Evolutionary conservation across 441 rosid species (phyloP), one percentile per base, ranked within the genome.

Genomic region (Pelargonium citronellum): DNA sequence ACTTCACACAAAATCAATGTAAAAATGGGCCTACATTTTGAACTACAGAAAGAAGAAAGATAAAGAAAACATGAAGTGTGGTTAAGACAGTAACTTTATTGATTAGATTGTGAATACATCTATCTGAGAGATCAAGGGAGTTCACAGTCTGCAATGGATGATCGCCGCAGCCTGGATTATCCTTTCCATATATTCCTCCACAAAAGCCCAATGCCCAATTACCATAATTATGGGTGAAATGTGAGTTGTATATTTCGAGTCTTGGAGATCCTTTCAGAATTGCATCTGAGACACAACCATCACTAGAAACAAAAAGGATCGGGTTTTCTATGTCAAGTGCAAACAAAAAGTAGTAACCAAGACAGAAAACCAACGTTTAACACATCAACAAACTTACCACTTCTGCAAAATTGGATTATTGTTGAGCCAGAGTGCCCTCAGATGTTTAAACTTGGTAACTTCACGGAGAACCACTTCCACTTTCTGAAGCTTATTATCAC

Each of bases 191-290:
- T 19, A 87, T 66, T 60, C 81, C 94, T 65, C 83, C 97, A 79
- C 95, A 90, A 75, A 85, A 91, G 57, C 95, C 93, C 81, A 94
- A 83, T 1, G 99, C 99, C 99, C 97, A 94, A 24, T 69, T 70
- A 55, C 95, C 92, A 74, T 79, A 94, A 70, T 84, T 91, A 55
- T 24, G 43, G 13, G 96, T 94, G 69, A 90, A 90, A 67, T 53
- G 46, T 6, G 99, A 94, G 79, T 94, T 89, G 77, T 75, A 91
- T 78, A 94, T 91, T 80, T 94, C 96, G 13, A 94, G 82, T 71
- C 69, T 75, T n/a, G 87, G 89, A 81, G 90, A 90, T 73, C 82
- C 87, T 83, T 78, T 80, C 58, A 86, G 70, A 72, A 94, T 86
- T 71, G 76, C 79, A 60, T 80, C 84, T 66, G 72, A 72, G 86